Evolutionary conservation across 2,329 filamentous ascomycete genomes (phyloP).

Genomic region (Cladorrhinum sp.): DNA sequence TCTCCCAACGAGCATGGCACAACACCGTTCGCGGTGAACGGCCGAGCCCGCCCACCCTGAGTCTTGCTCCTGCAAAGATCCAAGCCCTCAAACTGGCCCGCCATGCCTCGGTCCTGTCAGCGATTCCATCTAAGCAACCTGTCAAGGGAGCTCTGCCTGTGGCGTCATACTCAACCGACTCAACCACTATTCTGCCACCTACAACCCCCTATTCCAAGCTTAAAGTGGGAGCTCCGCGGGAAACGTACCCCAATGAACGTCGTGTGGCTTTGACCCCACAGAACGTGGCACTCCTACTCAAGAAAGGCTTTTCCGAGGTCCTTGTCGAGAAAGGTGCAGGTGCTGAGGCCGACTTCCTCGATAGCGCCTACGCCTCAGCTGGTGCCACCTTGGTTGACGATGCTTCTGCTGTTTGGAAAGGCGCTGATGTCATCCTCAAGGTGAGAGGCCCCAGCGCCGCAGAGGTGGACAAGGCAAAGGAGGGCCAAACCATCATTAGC

Average conservation of each 20-base stretch:
- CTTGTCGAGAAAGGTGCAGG: conserved; percentile 82
- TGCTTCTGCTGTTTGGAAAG: conserved; percentile 65
- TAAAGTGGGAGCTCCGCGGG: conserved; percentile 74
- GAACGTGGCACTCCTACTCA: conserved; percentile 76
- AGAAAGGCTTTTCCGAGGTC: conserved; percentile 78
- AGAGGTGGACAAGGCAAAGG: conserved; percentile 66
- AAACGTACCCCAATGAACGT: conserved; percentile 74
- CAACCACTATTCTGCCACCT: conserved; percentile 39
- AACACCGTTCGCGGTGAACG: conserved; percentile 32
- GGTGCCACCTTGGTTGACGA: conserved; percentile 74
- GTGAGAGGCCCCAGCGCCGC: conserved; percentile 70
- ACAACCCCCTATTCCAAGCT: conserved; percentile 67
- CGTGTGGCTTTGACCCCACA: conserved; percentile 82
- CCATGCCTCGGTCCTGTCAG: conserved; percentile 37
- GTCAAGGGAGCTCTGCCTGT: conserved; percentile 13
- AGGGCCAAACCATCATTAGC: conserved; percentile 73
- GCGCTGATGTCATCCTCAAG: conserved; percentile 78
- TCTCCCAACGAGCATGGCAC: conserved; percentile 39
- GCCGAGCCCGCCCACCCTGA: conserved; percentile 20
- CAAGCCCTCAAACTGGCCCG: conserved; percentile 40
- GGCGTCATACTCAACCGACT: conserved; percentile 42
- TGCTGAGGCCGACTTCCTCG: conserved; percentile 69
- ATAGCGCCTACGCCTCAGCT: conserved; percentile 72
- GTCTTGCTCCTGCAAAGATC: conserved; percentile 26
- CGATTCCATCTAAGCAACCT: conserved; percentile 23